Percentiles rank a stretch among this genome's conserved stretches.
Evolutionary conservation across 805 yeast species (phyloP).

Genomic region (Sugiyamaella mastotermitis): DNA sequence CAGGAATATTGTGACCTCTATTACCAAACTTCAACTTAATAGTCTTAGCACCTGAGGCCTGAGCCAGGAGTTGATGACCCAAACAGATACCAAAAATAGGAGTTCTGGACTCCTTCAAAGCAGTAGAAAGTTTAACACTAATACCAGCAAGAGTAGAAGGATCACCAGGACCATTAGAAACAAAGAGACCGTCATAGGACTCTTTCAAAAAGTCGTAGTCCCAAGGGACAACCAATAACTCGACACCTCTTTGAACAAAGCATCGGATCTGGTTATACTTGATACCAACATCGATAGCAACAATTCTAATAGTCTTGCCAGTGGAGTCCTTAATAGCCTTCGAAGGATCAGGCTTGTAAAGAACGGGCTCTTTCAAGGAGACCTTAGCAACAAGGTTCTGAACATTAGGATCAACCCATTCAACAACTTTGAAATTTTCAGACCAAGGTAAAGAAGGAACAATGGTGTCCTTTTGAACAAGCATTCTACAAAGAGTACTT

Average conservation of each 20-base stretch:
- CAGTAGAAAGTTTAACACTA: conserved; percentile 52
- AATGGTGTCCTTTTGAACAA: conserved; percentile 35
- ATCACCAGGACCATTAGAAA: conserved; percentile 99
- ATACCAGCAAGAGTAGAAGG: conserved; percentile 78
- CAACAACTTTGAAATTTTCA: conserved; percentile 62
- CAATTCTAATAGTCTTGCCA: conserved; percentile 74
- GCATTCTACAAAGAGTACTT: conserved; percentile 85
- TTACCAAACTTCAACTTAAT: conserved; percentile 93
- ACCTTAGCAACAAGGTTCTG: conserved; percentile 90
- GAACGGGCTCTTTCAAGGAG: conserved; percentile 66
- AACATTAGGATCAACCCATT: conserved; percentile 89
- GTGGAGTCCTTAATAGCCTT: conserved; percentile 45
- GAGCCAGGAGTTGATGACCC: conserved; percentile 94
- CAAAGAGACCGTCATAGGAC: conserved; percentile 88
- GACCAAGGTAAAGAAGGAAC: conserved; percentile 49
- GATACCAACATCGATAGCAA: conserved; percentile 97
- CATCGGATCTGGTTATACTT: conserved; percentile 97
- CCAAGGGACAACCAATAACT: conserved; percentile 93
- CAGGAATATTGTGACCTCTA: conserved; percentile 98
- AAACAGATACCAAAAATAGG: conserved; percentile 98
- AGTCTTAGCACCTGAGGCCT: conserved; percentile 94
- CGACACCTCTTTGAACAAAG: conserved; percentile 93
- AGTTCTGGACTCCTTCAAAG: conserved; percentile 59
- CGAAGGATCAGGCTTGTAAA: conserved; percentile 64
- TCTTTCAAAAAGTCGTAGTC: conserved; percentile 77